phyloP scores from a whole-genome alignment of 805 yeast genomes.

The Zygoascus ofunaensis region DNA sequence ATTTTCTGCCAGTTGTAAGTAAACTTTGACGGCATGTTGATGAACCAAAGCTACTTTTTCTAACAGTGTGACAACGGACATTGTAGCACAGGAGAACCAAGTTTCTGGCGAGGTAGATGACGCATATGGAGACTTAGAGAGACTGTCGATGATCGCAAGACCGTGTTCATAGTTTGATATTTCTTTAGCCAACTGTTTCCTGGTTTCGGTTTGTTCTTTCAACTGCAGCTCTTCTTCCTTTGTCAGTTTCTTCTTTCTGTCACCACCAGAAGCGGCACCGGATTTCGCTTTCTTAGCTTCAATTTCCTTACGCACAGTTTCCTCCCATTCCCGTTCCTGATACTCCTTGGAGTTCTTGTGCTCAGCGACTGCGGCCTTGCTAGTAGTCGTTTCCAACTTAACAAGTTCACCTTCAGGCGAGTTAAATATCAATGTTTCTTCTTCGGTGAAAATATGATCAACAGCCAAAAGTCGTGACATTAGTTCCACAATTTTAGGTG shows the following conservation, averaged over 20 bases:
- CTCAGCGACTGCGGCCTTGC: slow-evolving; percentile 35
- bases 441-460: slow-evolving; percentile 31
- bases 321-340: slow-evolving; percentile 86
- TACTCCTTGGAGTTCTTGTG: slow-evolving; percentile 76
- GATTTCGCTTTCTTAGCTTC: slow-evolving; percentile 40
- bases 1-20: slow-evolving; percentile 45
- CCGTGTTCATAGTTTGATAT: slow-evolving; percentile 39
- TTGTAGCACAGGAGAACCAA: slow-evolving; percentile 69
- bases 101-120: slow-evolving; percentile 48
- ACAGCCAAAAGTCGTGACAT: neutral
- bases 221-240: slow-evolving; percentile 75
- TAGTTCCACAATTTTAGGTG: slow-evolving; percentile 25
- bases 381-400: slow-evolving; percentile 19
- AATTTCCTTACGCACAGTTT: slow-evolving; percentile 64
- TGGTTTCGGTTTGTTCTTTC: slow-evolving; percentile 47
- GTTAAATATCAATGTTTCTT: slow-evolving; percentile 54
- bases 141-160: slow-evolving; percentile 42
- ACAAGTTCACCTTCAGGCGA: slow-evolving; percentile 64
- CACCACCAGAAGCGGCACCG: slow-evolving; percentile 7
- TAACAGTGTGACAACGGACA: slow-evolving; percentile 21
- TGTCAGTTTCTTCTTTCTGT: slow-evolving; percentile 44
- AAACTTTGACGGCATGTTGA: slow-evolving; percentile 38
- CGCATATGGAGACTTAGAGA: slow-evolving; percentile 39
- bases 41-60: slow-evolving; percentile 16
- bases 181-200: slow-evolving; percentile 37